Evolutionary conservation across 805 yeast species (phyloP), one percentile per base, ranked within the genome.

Genomic region (Helenozyma baotianmanensis): DNA sequence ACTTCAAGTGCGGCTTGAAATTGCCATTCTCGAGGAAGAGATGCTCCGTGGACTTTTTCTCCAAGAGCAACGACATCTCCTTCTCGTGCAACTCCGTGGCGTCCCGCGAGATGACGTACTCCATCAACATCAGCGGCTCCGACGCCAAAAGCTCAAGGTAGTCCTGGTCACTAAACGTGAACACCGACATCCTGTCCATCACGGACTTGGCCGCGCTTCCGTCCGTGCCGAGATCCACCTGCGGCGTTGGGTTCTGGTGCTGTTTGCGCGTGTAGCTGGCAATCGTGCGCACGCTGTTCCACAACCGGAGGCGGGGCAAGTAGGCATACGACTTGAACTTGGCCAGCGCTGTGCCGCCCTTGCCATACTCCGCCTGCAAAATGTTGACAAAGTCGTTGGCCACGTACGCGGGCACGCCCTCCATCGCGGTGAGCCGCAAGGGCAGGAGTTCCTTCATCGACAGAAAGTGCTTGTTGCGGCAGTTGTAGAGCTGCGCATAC

Each of bases 401-500:
- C 9, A 80, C 58, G 38, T 76, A 69, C 3, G 78, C 73, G 16
- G 72, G 66, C 9, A 74, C 68, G 24, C 76, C 77, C 47, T 72
- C 77, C 34, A 66, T 61, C 21, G 53, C 37, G 0, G 74, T 60
- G 42, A 61, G 60, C 31, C 64, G 49, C 27, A 72, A 45, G 15
- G 76, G 76, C 30, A 63, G 57, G 21, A 72, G 43, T 36, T 70
- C 74, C 7, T 33, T 25, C 14, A 60, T 44, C 18, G 43, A 33
- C 18, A 48, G 32, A 32, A 63, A 64, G 42, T 65, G 70, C 37
- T 54, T 51, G 43, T 65, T 64, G 25, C 62, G 42, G 50, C 71
- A 65, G 39, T 64, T 62, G 46, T 62, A 65, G 9, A 52, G 48
- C 22, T 57, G 39, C 12, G 54, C 35, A 11, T 32, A 36, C 8